phyloP scores from a whole-genome alignment of 768 basidiomycete genomes.

The Boletus rufocinnamomeus region DNA sequence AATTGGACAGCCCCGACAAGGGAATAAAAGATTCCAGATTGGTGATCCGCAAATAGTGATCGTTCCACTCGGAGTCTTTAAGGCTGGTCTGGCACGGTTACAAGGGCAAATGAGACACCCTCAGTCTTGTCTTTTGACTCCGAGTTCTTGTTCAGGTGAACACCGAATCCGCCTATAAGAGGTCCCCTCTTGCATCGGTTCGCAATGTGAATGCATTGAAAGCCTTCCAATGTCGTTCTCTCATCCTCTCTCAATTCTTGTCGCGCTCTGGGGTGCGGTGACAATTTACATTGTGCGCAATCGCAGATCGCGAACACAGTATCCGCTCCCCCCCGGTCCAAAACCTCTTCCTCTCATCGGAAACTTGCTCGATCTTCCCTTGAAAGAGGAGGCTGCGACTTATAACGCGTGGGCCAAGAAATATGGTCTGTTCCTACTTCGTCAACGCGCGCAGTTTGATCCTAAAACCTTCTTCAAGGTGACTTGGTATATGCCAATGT shows the following conservation, averaged over 20 bases:
- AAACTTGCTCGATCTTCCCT: conserved; percentile 51
- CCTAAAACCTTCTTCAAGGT: conserved; percentile 31
- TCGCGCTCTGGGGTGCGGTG: conserved; percentile 25
- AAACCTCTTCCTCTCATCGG: conserved; percentile 53
- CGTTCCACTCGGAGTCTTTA: not conserved
- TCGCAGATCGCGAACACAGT: conserved; percentile 16
- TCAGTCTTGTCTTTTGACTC: conserved; percentile 8
- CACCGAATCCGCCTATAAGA: conserved; percentile 23
- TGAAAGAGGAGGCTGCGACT: conserved; percentile 37
- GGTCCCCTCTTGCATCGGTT: not conserved
- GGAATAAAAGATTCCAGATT: not conserved
- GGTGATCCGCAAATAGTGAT: not conserved
- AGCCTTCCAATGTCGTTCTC: conserved; percentile 19
- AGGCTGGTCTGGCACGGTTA: not conserved
- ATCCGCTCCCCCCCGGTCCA: conserved; percentile 57
- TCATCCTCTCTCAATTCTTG: conserved; percentile 15
- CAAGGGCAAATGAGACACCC: conserved; percentile 22
- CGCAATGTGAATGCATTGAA: conserved; percentile 6
- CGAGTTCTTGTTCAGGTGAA: conserved; percentile 16
- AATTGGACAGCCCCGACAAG: not conserved
- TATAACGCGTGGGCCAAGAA: conserved; percentile 47
- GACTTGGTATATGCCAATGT: conserved; percentile 55
- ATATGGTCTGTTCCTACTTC: conserved; percentile 30
- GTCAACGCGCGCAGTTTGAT: not conserved
- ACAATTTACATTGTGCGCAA: conserved; percentile 21